phyloP scores from a whole-genome alignment of 2,329 filamentous ascomycete species.

The Fusarium sp. region DNA sequence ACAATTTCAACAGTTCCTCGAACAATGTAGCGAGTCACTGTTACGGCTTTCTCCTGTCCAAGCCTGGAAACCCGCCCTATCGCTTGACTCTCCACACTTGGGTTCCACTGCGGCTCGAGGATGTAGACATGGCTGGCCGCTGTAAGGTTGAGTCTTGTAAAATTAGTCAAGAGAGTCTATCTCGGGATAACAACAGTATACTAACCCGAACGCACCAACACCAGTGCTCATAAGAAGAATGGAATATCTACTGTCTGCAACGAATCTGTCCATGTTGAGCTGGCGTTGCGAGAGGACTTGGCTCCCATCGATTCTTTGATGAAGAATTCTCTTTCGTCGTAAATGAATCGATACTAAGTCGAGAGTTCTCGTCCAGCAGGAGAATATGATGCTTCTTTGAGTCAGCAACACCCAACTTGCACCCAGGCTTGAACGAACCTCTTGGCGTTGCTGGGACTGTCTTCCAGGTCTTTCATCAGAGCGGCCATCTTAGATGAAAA shows the following conservation, averaged over 20 bases:
- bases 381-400: neutral
- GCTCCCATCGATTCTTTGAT: too few species aligned
- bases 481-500: too few species aligned
- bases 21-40: neutral
- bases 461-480: too few species aligned
- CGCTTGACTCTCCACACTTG: neutral
- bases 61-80: neutral
- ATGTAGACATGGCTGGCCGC: neutral
- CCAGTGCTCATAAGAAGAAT: neutral
- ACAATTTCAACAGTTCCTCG: neutral
- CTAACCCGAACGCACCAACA: neutral
- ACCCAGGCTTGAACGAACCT: too few species aligned
- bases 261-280: too few species aligned
- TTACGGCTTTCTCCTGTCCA: neutral
- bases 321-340: neutral
- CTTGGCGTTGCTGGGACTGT: too few species aligned
- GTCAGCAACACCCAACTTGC: too few species aligned
- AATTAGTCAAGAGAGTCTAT: too few species aligned
- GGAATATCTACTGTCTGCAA: too few species aligned
- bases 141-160: neutral
- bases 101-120: neutral
- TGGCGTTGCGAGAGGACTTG: too few species aligned
- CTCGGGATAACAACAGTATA: neutral
- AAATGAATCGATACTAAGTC: neutral
- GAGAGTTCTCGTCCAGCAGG: neutral